Base-by-base conservation (phyloP, 257 asterid species). In the Jacaranda mimosifolia region DNA sequence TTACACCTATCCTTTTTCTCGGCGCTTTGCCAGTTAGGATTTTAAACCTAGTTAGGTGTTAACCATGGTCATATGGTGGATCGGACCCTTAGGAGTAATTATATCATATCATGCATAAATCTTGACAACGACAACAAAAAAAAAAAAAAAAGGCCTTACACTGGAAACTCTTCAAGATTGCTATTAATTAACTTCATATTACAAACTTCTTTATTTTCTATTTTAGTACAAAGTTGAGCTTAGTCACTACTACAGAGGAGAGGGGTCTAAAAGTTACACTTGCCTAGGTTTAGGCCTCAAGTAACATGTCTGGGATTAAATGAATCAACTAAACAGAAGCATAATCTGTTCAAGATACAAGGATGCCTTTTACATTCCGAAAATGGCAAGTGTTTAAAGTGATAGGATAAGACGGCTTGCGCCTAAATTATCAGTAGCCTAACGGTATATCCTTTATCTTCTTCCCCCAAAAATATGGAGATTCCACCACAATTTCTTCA, bases 401-500 rank as follows among this genome's bases (percentile, higher is more conserved):
- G 46, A 63, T 21, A 63, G 39, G 72, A 59, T 73, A 60, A 26
- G 70, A 45, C 9, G 32, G 1, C 32, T 26, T 26, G 32, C 32
- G 32, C 32, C 32, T 26, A 26, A 26, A 26, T 26, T 26, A 26
- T 26, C 32, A 26, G 32, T 26, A 26, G 32, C 32, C 49, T 15
- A 18, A 17, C 9, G 45, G 15, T 11, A 32, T 26, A 26, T 14
- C 21, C 45, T 35, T 13, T 51, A 35, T 40, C 40, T 58, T 69
- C 21, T 68, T 36, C 64, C 32, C 49, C 81, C 58, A 13, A 58
- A 70, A 78, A 70, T 19, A 63, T 49, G 51, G 66, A 60, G 67
- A 70, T 62, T 62, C 82, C 59, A n/a, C 1, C 40, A 19, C 40
- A 49, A 10, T 9, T 51, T 19, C 36, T 51, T 38, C 45, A 7